These are phyloP conservation scores for Astrothelium macrocarpum DNA, from an alignment of 495 filamentous ascomycete species.

Conservation along the genomic window DNA sequence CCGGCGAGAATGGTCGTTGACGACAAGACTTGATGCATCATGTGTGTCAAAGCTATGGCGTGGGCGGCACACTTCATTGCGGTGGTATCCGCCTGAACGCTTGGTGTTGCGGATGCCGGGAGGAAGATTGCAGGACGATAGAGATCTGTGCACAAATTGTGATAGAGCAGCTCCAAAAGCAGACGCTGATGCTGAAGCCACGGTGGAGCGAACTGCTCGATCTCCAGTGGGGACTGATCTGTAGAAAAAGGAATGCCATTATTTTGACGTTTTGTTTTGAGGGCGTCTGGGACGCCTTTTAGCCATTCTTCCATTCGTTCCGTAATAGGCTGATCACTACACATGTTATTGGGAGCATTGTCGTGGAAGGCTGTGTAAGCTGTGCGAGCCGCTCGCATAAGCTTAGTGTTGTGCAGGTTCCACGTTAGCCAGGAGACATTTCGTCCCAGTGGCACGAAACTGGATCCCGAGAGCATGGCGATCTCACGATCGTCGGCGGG, in stretches of 20 bases:
- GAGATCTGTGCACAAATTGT: constrained; percentile 36
- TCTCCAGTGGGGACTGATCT: constrained; percentile 29
- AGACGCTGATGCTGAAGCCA: constrained; percentile 45
- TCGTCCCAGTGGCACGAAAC: constrained; percentile 25
- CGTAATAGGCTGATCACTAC: neutral
- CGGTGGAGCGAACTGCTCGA: constrained; percentile 32
- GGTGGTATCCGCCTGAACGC: constrained; percentile 25
- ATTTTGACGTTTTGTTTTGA: constrained; percentile 33
- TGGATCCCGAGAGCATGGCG: neutral
- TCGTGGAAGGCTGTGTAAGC: constrained; percentile 35
- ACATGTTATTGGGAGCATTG: constrained; percentile 13
- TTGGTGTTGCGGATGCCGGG: constrained; percentile 9
- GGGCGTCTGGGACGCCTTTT: constrained; percentile 31
- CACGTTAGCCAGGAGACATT: constrained; percentile 24
- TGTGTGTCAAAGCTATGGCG: constrained; percentile 41
- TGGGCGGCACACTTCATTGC: constrained; percentile 37
- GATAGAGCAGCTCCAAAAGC: constrained; percentile 43
- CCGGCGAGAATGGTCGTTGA: constrained; percentile 38
- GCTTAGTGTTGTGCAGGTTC: constrained; percentile 32
- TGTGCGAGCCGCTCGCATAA: constrained; percentile 32
- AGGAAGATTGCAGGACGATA: constrained; percentile 43
- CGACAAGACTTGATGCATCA: constrained; percentile 41
- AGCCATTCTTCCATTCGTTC: constrained; percentile 27
- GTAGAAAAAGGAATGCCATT: constrained; percentile 36
- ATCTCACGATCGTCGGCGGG: constrained; percentile 22